Evolutionary conservation across 2,329 filamentous ascomycete species (phyloP).

Genomic region (Orbilia oligospora): DNA sequence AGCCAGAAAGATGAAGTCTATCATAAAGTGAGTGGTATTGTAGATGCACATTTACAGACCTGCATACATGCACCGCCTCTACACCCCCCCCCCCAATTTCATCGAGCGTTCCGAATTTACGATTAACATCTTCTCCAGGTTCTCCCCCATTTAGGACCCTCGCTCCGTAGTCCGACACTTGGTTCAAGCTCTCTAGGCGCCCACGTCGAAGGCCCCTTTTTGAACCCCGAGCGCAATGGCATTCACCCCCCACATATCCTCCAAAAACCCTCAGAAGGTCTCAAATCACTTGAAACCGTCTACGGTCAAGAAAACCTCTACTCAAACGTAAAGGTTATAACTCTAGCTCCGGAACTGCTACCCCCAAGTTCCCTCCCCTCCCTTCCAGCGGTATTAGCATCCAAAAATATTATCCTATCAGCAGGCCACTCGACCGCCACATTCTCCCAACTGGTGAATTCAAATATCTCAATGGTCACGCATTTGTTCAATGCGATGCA

Average conservation of each 20-base stretch:
- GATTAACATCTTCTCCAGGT: slow-evolving; percentile 68
- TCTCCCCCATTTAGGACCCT: slow-evolving; percentile 83
- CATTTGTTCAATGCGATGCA: slow-evolving; percentile 96
- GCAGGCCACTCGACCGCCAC: slow-evolving; percentile 90
- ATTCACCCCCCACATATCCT: slow-evolving; percentile 84
- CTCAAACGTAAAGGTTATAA: slow-evolving; percentile 81
- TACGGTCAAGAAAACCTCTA: slow-evolving; percentile 81
- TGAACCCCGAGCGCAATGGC: slow-evolving; percentile 85
- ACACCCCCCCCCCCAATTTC: no score
- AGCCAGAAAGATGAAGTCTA: slow-evolving; percentile 87
- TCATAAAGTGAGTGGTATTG: slow-evolving; percentile 73
- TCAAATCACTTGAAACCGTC: slow-evolving; percentile 77
- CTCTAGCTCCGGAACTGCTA: slow-evolving; percentile 85
- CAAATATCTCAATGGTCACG: slow-evolving; percentile 89
- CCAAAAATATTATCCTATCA: slow-evolving; percentile 78
- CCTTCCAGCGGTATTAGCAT: slow-evolving; percentile 75
- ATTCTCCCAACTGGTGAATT: slow-evolving; percentile 79
- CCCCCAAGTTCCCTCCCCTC: slow-evolving; percentile 75
- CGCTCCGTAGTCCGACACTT: slow-evolving; percentile 73
- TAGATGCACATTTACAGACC: not conserved
- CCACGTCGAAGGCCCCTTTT: slow-evolving; percentile 91
- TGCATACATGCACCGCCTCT: not conserved
- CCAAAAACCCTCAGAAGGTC: slow-evolving; percentile 73
- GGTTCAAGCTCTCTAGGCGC: slow-evolving; percentile 90
- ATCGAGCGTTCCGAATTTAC: not conserved